These are phyloP conservation scores for Hypoxylon cercidicola DNA, from an alignment of 495 filamentous ascomycete species.

Conservation along the genomic window DNA sequence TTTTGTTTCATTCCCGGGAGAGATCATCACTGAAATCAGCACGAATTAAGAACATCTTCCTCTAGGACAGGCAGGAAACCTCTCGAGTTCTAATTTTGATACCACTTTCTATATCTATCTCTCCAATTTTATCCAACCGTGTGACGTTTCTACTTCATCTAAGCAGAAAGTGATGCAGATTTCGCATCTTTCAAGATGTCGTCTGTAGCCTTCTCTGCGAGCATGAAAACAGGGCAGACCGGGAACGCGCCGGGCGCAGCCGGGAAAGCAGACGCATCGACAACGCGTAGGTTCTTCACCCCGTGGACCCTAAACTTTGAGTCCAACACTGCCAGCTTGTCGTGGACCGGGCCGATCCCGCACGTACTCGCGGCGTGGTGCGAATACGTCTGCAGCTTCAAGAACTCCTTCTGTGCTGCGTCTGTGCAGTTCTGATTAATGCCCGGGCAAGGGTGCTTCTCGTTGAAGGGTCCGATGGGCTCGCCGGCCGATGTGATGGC, in stretches of 20 bases:
- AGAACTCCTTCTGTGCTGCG: constrained; percentile 51
- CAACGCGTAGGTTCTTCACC: constrained; percentile 59
- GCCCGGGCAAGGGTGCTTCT: constrained; percentile 56
- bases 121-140: not conserved
- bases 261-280: constrained; percentile 66
- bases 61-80: too few relatives aligned
- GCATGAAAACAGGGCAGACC: constrained; percentile 69
- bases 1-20: too few relatives aligned
- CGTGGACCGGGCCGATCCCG: constrained; percentile 60
- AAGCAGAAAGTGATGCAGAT: constrained; percentile 13
- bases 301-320: constrained; percentile 62
- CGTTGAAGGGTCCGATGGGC: constrained; percentile 51
- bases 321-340: constrained; percentile 62
- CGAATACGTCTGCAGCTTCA: constrained; percentile 61
- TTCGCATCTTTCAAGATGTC: constrained; percentile 67
- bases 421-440: constrained; percentile 51
- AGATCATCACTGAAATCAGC: too few relatives aligned
- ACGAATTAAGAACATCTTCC: too few relatives aligned
- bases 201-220: constrained; percentile 71
- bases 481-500: constrained; percentile 48
- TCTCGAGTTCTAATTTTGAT: too few relatives aligned
- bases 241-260: constrained; percentile 69
- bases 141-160: not conserved
- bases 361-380: constrained; percentile 62
- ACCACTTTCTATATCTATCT: not conserved